Conservation (phyloP, 345 rosid species). For the Brassica nigra region DNA sequence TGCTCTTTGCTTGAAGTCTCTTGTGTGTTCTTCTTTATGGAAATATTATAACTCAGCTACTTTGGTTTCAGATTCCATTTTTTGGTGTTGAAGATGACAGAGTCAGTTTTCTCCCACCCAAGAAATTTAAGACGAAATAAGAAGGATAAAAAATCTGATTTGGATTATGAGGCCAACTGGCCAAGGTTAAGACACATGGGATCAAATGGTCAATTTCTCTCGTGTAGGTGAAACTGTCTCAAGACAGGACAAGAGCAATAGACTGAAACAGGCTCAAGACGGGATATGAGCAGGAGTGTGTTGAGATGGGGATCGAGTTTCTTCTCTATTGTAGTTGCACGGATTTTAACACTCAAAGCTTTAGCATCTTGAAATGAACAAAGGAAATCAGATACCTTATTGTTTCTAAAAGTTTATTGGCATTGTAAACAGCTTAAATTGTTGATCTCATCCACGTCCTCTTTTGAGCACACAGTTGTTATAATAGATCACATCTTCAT, state of each 20-base stretch:
- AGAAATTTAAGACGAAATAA: slow-evolving; percentile 55
- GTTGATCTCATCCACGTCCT: too few species aligned
- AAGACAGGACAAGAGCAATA: not conserved
- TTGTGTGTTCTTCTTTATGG: not conserved
- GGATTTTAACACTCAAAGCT: slow-evolving; percentile 22
- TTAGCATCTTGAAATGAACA: not conserved
- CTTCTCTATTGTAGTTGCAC: slow-evolving; percentile 50
- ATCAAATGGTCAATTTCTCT: not conserved
- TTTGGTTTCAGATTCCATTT: slow-evolving; percentile 59
- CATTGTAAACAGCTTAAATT: not conserved
- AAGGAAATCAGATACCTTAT: too few species aligned
- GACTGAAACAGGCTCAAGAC: slow-evolving; percentile 24
- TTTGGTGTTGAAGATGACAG: slow-evolving; percentile 52
- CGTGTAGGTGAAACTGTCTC: not conserved
- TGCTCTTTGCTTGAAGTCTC: slow-evolving; percentile 79
- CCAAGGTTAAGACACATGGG: not conserved
- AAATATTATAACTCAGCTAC: slow-evolving; percentile 14
- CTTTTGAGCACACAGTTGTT: too few species aligned
- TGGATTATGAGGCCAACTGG: slow-evolving; percentile 18
- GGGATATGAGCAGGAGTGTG: slow-evolving; percentile 29
- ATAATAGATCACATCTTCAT: too few species aligned
- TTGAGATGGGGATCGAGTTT: slow-evolving; percentile 47
- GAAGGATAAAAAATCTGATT: slow-evolving; percentile 26
- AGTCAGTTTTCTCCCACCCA: slow-evolving; percentile 54
- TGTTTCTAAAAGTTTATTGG: not conserved